Evolutionary conservation across 225 moss, liverwort and hornwort genomes (phyloP), one percentile per base, ranked within the genome.

Genomic region (Polytrichum formosum): DNA sequence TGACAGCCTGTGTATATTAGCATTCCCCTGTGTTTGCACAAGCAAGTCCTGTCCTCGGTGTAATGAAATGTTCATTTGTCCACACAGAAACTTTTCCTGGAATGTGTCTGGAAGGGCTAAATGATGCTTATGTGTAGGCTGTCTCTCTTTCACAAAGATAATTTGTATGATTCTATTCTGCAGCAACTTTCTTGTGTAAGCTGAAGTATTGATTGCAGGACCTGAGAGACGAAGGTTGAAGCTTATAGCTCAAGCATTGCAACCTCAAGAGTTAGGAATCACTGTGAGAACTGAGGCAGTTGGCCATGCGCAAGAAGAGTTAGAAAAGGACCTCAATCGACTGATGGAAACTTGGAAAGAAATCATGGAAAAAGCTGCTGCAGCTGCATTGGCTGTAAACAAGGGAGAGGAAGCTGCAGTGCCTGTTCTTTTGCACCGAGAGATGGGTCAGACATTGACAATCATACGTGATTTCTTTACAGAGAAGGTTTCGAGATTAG

Each of bases 381-480:
- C 91, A 28, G 91, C 87, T 62, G 91, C 94, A 64, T 63, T 83
- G 55, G 86, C 92, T 58, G 79, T 90, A 18, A 88, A 87, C 66
- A 80, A 78, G 54, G 94, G 87, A 46, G 80, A 90, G 74, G 97
- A 94, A 70, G 97, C 90, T 29, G 89, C 89, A 30, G 85, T 90
- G 23, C 97, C 97, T 5, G 90, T 98, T 26, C 92, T 92, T 37
- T 60, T 98, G 70, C 91, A 98, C 77, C 83, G 97, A 78, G 97
- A 92, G 55, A 98, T 98, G 97, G 97, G 97, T 67, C 97, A 98
- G 74, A 94, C 94, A 7, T 76, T 98, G 64, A 82, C 94, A 5
- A 81, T 91, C 7, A 94, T 98, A 35, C 84, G 97, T 19, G 97
- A 98, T 67, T 92, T 98, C 62, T 98, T 98, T 63, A 98, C 87